Percentiles rank a stretch among this genome's conserved stretches.
Conservation (phyloP, 208 protist species). For the Phytomonas francai region DNA sequence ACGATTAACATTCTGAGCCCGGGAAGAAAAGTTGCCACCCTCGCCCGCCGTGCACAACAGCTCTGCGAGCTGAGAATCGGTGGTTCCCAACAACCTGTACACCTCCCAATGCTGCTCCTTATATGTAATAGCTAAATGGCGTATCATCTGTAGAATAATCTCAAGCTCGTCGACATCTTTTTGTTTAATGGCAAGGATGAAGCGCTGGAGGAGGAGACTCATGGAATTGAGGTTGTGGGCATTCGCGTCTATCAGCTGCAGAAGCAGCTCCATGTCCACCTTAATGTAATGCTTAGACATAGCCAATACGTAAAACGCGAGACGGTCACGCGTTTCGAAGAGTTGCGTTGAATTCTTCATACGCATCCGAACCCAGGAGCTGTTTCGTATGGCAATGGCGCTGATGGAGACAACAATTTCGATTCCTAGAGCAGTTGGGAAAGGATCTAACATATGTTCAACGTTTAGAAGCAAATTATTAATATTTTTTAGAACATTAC, state of each 20-base stretch:
- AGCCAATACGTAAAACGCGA: conserved; percentile 57
- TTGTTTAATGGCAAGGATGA: conserved; percentile 31
- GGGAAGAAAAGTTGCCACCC: neutral
- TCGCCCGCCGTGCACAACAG: conserved; percentile 23
- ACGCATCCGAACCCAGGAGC: conserved; percentile 68
- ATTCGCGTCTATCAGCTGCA: conserved; percentile 68
- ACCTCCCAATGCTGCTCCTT: conserved; percentile 34
- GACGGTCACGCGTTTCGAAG: conserved; percentile 65
- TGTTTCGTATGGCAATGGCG: conserved; percentile 81
- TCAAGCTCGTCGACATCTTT: conserved; percentile 74
- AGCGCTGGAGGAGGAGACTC: conserved; percentile 42
- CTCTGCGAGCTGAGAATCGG: conserved; percentile 18
- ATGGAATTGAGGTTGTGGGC: conserved; percentile 41
- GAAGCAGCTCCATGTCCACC: conserved; percentile 31
- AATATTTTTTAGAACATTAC: conserved; percentile 73
- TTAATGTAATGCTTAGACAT: conserved; percentile 34
- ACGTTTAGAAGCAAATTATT: conserved; percentile 58
- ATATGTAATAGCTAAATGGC: conserved; percentile 33
- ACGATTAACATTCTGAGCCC: neutral
- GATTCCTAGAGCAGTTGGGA: conserved; percentile 50
- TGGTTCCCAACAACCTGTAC: conserved; percentile 29
- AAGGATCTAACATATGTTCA: conserved; percentile 41
- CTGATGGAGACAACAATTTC: conserved; percentile 76
- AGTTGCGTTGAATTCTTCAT: conserved; percentile 81
- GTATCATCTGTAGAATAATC: conserved; percentile 38